Conservation (phyloP, 306 rosid genomes). For the Gleditsia sinensis region DNA sequence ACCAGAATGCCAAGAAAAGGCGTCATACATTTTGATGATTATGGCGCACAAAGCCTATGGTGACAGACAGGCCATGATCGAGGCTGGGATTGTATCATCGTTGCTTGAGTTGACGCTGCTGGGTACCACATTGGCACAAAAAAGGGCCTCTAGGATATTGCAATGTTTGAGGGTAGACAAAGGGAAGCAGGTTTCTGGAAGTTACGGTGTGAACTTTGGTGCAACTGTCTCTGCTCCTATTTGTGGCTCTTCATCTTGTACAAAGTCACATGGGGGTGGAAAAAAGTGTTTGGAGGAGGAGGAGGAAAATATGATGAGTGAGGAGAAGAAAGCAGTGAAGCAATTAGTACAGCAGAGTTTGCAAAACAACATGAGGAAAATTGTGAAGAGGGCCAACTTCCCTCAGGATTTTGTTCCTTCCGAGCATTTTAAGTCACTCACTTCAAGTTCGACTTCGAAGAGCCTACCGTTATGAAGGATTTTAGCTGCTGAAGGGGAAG, state of each 20-base stretch:
- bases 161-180: conserved; percentile 77
- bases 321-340: conserved; percentile 93
- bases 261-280: conserved; percentile 49
- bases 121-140: conserved; percentile 92
- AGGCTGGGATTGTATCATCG: conserved; percentile 78
- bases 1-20: conserved; percentile 88
- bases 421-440: conserved; percentile 84
- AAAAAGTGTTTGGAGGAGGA: conserved; percentile 53
- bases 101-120: conserved; percentile 86
- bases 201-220: conserved; percentile 56
- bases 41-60: conserved; percentile 87
- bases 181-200: conserved; percentile 72
- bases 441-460: conserved; percentile 85
- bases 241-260: conserved; percentile 60
- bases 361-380: conserved; percentile 92
- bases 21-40: conserved; percentile 80
- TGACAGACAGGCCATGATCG: conserved; percentile 90
- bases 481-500: conserved; percentile 36
- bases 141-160: conserved; percentile 91
- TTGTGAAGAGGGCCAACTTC: conserved; percentile 89
- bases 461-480: conserved; percentile 83
- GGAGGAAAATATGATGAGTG: conserved; percentile 78
- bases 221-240: conserved; percentile 80
- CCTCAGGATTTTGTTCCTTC: conserved; percentile 90
- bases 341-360: conserved; percentile 87